Conservation (phyloP, 257 asterid species). For the Craterostigma plantagineum region DNA sequence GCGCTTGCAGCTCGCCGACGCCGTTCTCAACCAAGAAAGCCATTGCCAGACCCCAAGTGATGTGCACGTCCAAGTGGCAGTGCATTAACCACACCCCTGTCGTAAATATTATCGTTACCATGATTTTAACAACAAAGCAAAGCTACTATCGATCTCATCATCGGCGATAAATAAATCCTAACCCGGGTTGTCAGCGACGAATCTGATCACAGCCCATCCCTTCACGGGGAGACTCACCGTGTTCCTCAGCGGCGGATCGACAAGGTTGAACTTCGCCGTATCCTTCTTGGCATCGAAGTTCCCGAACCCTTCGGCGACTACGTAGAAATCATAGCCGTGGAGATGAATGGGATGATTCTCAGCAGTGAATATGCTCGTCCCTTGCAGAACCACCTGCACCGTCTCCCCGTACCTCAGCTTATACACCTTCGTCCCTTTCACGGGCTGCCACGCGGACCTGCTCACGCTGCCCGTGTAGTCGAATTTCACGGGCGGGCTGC, state of each 20-base stretch:
- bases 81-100: slow-evolving; percentile 81
- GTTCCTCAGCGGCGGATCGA: slow-evolving; percentile 78
- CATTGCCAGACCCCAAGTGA: slow-evolving; percentile 74
- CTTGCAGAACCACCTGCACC: slow-evolving; percentile 74
- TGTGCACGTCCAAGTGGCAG: slow-evolving; percentile 86
- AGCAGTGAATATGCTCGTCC: slow-evolving; percentile 58
- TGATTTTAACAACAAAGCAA: no score
- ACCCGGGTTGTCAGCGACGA: slow-evolving; percentile 95
- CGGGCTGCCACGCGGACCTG: slow-evolving; percentile 65
- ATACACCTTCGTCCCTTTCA: slow-evolving; percentile 37
- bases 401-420: slow-evolving; percentile 44
- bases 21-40: slow-evolving; percentile 70
- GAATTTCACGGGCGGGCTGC: slow-evolving; percentile 37
- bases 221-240: slow-evolving; percentile 71
- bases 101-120: no score
- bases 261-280: slow-evolving; percentile 48
- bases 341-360: slow-evolving; percentile 94
- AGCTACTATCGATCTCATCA: no score
- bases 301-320: slow-evolving; percentile 80
- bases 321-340: slow-evolving; percentile 78
- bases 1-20: slow-evolving; percentile 27
- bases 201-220: slow-evolving; percentile 89
- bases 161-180: neutral
- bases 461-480: slow-evolving; percentile 83
- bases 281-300: slow-evolving; percentile 49